phyloP scores from a whole-genome alignment of 2,329 filamentous ascomycete species.

The Fusarium ramigenum region DNA sequence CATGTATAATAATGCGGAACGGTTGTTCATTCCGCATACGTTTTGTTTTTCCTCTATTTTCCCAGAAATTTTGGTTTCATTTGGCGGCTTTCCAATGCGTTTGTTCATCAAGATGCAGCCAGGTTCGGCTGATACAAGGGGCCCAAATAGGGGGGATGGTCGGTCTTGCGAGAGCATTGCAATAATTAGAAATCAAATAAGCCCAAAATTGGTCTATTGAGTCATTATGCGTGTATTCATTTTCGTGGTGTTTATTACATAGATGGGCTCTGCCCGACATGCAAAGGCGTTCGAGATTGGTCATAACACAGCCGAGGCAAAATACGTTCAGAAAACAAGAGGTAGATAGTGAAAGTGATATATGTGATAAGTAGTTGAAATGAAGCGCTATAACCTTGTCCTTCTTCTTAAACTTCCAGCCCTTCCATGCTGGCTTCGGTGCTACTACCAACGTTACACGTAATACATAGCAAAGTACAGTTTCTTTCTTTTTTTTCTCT shows the following conservation, averaged over 20 bases:
- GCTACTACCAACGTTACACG: conserved; percentile 22
- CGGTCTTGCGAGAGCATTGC: conserved; percentile 9
- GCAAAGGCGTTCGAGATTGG: background rate
- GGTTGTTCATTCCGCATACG: conserved; percentile 1
- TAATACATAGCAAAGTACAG: conserved; percentile 37
- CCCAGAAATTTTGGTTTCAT: conserved; percentile 5
- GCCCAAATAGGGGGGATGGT: background rate
- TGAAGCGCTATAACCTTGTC: conserved; percentile 28
- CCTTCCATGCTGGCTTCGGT: conserved; percentile 13
- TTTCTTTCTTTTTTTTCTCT: conserved; percentile 26
- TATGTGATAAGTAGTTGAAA: conserved; percentile 37
- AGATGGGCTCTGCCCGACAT: background rate
- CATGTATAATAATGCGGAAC: conserved; percentile 20
- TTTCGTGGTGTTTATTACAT: background rate
- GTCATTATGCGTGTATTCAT: background rate
- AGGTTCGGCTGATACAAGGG: conserved; percentile 13
- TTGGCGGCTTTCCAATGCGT: conserved; percentile 12
- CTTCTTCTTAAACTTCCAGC: conserved; percentile 21
- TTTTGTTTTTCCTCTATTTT: background rate
- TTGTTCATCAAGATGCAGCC: conserved; percentile 9
- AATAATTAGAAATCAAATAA: conserved; percentile 24
- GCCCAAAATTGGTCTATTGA: background rate
- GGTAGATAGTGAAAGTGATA: conserved; percentile 26
- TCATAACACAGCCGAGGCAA: background rate
- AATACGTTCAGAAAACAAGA: background rate